Conservation (phyloP, 2,329 filamentous ascomycete genomes). For the Fusarium sp. region DNA sequence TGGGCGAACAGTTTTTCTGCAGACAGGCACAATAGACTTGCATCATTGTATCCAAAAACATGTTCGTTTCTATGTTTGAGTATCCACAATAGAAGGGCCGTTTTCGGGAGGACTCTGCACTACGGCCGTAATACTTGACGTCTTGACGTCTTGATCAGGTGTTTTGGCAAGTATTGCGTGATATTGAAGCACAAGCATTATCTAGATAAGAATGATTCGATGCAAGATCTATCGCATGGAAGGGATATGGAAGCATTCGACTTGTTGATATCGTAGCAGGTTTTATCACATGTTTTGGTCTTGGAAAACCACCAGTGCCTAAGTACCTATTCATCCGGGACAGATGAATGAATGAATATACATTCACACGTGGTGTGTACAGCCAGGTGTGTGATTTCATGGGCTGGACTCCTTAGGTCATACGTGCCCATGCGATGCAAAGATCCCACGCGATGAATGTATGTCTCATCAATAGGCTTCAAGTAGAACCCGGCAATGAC, state of each 20-base stretch:
- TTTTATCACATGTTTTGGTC: background rate
- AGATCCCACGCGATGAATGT: slow-evolving; percentile 16
- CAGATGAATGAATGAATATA: background rate
- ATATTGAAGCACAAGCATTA: slow-evolving; percentile 1
- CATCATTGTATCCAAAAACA: slow-evolving; percentile 8
- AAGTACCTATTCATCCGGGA: slow-evolving; percentile 1
- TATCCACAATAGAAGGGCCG: slow-evolving; percentile 21
- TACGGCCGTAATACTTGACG: background rate
- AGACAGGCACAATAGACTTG: slow-evolving; percentile 31
- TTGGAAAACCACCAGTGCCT: background rate
- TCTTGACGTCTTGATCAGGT: slow-evolving; percentile 22
- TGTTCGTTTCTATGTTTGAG: background rate
- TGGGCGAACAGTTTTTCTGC: slow-evolving; percentile 26
- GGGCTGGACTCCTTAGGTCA: slow-evolving; percentile 16
- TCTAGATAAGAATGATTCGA: slow-evolving; percentile 2
- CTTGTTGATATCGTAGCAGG: background rate
- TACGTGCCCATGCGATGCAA: slow-evolving; percentile 5
- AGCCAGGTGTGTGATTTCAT: slow-evolving; percentile 1
- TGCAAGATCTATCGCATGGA: slow-evolving; percentile 10
- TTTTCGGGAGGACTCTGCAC: slow-evolving; percentile 9
- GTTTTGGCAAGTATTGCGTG: slow-evolving; percentile 17
- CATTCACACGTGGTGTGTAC: slow-evolving; percentile 13
- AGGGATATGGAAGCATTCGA: slow-evolving; percentile 8
- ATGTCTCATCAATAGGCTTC: slow-evolving; percentile 21
- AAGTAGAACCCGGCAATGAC: background rate